phyloP scores from a whole-genome alignment of 2,329 filamentous ascomycete species.

The Dactylonectria macrodidyma region DNA sequence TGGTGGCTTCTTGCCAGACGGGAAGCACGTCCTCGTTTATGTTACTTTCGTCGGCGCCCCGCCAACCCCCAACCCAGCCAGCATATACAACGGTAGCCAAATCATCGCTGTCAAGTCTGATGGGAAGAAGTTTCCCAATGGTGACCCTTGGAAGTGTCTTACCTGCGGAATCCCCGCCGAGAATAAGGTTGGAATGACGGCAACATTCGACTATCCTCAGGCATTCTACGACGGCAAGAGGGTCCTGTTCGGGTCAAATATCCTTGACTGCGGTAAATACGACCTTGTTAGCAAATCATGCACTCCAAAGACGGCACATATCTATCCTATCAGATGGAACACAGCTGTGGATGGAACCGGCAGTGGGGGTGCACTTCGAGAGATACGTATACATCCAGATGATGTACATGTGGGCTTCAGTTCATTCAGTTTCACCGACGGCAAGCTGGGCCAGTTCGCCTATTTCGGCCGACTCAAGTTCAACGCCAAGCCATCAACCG shows the following conservation, averaged over 20 bases:
- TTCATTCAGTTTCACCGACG: constrained; percentile 46
- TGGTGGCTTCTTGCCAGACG: background rate
- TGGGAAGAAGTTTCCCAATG: constrained; percentile 55
- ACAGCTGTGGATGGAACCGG: too few species aligned
- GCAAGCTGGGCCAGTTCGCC: constrained; percentile 39
- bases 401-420: constrained; percentile 59
- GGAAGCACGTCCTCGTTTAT: background rate
- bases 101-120: background rate
- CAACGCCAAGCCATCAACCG: constrained; percentile 43
- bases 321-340: too few species aligned
- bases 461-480: constrained; percentile 56
- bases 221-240: constrained; percentile 44
- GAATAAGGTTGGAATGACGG: too few species aligned
- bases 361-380: constrained; percentile 52
- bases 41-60: background rate
- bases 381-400: constrained; percentile 62
- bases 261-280: constrained; percentile 55
- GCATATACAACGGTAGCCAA: background rate
- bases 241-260: constrained; percentile 29
- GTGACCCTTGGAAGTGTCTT: constrained; percentile 63
- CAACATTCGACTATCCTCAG: constrained; percentile 57
- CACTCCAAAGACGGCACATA: background rate
- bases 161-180: constrained; percentile 49
- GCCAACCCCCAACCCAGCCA: background rate
- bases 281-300: constrained; percentile 46